Base-by-base conservation (phyloP, 2,329 filamentous ascomycete species). In the Neofusicoccum sp. region DNA sequence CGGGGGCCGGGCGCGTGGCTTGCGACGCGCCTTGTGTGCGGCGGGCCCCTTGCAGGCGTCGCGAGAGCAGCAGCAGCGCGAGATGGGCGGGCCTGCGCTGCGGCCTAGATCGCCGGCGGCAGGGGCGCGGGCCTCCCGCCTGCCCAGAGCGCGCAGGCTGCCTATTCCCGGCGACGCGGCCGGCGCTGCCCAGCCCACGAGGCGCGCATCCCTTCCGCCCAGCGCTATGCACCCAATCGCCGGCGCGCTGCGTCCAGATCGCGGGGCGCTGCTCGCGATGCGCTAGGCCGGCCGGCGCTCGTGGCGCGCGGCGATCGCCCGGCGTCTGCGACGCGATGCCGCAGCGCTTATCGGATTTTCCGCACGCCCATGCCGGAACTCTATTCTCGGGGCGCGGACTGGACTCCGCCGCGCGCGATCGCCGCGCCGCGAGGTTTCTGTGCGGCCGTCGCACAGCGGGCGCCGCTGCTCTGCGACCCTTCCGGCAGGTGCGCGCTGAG, bases 261-360 rank as follows among this genome's bases (percentile, higher is more conserved):
- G 54, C 41, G 54, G 54, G 54, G 31, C 48, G 48, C 31, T 28
- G 36, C 22, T 14, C 31, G 54, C 52, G 36, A 41, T 56, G 39
- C 14, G 34, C 36, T 29, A 56, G 34, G 28, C 16, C 49, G 48
- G 48, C 48, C 34, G 29, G 49, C 52, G 43, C 52, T 43, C 52
- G 52, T 56, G 52, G 52, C 52, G 52, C 37, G n/a, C 29, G 16
- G 16, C 8, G 52, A 56, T 56, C 52, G 37, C 16, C 52, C 31
- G 39, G 34, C 41, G 34, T 36, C 22, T 1, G 36, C 34, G 11
- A 14, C 29, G 12, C 49, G 31, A 34, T 29, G 47, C n/a, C n/a
- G 45, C 45, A 49, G 12, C 4, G 45, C 29, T 12, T 6, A 22
- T 14, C 16, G 44, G 44, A 29, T 29, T 47, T 28, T 6, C 48